Evolutionary conservation across 2,329 filamentous ascomycete genomes (phyloP), one percentile per base, ranked within the genome.

Genomic region (Akanthomyces muscarius): DNA sequence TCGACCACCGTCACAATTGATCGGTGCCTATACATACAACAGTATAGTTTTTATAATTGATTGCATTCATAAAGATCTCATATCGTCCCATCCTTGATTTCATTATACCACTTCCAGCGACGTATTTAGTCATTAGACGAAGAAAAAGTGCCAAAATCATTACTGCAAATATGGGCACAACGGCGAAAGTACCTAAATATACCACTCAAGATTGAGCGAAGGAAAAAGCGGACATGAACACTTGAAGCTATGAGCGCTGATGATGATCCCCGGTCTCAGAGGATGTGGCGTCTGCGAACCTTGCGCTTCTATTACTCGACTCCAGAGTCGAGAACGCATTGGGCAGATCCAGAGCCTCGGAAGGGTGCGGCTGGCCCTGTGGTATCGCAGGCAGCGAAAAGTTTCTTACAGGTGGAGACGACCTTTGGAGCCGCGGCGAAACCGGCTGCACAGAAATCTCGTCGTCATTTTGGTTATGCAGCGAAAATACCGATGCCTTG

Each of bases 401-500:
- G 7, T 45, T 33, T 16, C 52, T 38, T 18, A 28, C 18, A 5
- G 14, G 21, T 8, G 33, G 38, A 10, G 61, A 13, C 13, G 53
- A 21, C n/a, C 5, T 28, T 18, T 41, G 51, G 23, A 11, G n/a
- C 33, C 13, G 38, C 6, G 44, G 38, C 5, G n/a, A 4, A 2
- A 51, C 45, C 13, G 61, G 23, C 25, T 52, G 52, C 18, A 42
- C 25, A 18, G 11, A 18, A 14, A 61, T 61, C 4, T 54, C 50
- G 21, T 55, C 60, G 38, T 59, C 62, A 21, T 42, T 36, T 28
- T 28, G 55, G 30, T 55, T 59, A 3, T 36, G 54, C 16, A 63
- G 48, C 2, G 62, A 52, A 47, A 51, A 56, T 16, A 25, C 25
- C 3, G 60, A 56, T 16, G n/a, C 36, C 18, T 51, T 42, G 16